Conservation (phyloP, 139 green algal species). For the Chlorella sp. region DNA sequence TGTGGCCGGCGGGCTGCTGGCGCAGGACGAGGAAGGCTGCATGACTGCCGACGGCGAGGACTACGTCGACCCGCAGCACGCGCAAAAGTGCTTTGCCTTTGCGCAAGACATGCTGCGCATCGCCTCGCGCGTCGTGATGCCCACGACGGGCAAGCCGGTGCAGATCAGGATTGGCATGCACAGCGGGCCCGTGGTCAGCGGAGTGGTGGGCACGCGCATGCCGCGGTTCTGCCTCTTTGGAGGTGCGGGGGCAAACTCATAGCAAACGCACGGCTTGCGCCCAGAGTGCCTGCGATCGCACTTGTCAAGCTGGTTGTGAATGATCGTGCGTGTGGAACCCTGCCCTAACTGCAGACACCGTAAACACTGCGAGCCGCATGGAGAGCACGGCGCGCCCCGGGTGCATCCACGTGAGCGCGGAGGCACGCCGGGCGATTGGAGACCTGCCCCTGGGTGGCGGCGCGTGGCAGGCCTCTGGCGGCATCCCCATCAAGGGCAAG, state of each 20-base stretch:
- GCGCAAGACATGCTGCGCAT: background rate
- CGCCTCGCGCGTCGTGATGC: background rate
- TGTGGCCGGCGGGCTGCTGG: background rate
- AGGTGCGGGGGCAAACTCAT: no score
- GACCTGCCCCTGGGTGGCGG: background rate
- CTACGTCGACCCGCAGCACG: background rate
- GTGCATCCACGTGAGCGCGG: background rate
- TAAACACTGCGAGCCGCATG: conserved; percentile 21
- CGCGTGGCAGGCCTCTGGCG: background rate
- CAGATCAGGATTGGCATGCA: conserved; percentile 12
- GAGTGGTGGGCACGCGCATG: conserved; percentile 15
- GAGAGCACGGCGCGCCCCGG: conserved; percentile 13
- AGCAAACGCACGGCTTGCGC: no score
- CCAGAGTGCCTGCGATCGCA: no score
- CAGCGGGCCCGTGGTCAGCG: conserved; percentile 16
- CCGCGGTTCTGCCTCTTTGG: conserved; percentile 25
- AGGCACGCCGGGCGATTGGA: background rate
- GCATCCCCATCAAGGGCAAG: background rate
- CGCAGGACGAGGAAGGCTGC: background rate
- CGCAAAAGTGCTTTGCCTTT: background rate
- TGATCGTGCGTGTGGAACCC: no score
- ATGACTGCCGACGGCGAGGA: background rate
- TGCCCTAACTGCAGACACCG: conserved; percentile 12
- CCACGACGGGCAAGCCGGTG: background rate
- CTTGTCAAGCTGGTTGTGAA: no score